Base-by-base conservation (phyloP, 345 rosid species). In the Sisymbrium irio region DNA sequence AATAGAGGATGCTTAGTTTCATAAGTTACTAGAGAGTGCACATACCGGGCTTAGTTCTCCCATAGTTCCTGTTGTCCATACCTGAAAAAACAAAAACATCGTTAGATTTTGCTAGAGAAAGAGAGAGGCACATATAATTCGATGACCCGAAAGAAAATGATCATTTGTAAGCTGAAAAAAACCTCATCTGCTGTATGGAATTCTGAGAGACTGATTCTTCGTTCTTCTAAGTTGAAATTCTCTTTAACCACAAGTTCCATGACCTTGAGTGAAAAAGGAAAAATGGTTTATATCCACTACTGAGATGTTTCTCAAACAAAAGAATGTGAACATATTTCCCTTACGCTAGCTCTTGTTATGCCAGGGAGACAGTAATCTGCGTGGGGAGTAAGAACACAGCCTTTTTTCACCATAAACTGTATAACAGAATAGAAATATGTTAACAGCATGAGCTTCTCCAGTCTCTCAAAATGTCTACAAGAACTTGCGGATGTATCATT, bases 361-460 rank as follows among this genome's bases (percentile, higher is more conserved):
- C 98, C 97, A 32, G 98, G 93, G 65, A 90, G 98, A 80, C 98
- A 93, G 77, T 85, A 90, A 83, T 93, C 98, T 41, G 96, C 93
- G 46, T 89, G 93, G 51, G 98, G 97, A 20, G 93, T 90, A 65
- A 83, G 77, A 73, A 93, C 96, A 30, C 83, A 79, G 17, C 93
- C 92, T 82, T 87, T 93, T 85, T 93, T 93, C 54, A 93, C 92
- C 81, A 90, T 55, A 55, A 93, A 90, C 98, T 93, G 84, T 45
- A 36, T 3, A 0, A 8, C 13, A 45, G 0, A 25, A 12, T 7
- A 12, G 7, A 19, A 7, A 40, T 7, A 20, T 68, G 47, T 61
- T 68, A 6, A 50, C 30, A 50, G 1, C 28, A 3, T 2, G 4
- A 47, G 6, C 22, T 46, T 36, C n/a, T 42, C 10, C 13, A 20